phyloP scores from a whole-genome alignment of 306 rosid genomes.

The Prunus campanulata region DNA sequence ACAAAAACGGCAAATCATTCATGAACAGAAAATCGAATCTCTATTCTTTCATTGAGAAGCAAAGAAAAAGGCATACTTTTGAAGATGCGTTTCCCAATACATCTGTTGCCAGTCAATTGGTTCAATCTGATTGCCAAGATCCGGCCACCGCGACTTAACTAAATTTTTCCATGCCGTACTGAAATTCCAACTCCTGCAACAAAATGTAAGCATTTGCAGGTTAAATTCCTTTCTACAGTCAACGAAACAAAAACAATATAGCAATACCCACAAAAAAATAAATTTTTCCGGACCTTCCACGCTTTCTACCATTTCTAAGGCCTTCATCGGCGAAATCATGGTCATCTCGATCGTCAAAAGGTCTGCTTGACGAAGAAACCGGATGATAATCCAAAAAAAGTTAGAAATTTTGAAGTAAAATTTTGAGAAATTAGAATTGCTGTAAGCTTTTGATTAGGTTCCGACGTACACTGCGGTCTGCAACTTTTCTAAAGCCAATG shows the following conservation, averaged over 20 bases:
- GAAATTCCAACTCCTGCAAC: constrained; percentile 50
- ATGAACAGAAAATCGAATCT: constrained; percentile 2
- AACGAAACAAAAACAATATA: constrained; percentile 14
- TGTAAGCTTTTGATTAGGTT: background rate
- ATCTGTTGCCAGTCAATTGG: constrained; percentile 63
- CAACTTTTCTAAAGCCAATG: constrained; percentile 47
- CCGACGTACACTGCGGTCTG: constrained; percentile 44
- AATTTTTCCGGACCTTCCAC: constrained; percentile 51
- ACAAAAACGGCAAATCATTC: constrained; percentile 19
- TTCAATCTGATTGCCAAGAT: constrained; percentile 29
- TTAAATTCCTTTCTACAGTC: background rate
- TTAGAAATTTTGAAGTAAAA: background rate
- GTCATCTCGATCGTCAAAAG: constrained; percentile 32
- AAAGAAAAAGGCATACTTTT: constrained; percentile 44
- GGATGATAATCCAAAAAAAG: background rate
- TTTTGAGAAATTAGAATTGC: background rate
- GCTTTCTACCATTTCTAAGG: constrained; percentile 52
- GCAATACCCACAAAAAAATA: background rate
- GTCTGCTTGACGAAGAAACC: constrained; percentile 42
- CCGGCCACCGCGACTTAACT: constrained; percentile 58
- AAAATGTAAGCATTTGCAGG: background rate
- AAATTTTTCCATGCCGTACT: constrained; percentile 53
- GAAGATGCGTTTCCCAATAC: constrained; percentile 89
- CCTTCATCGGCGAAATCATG: constrained; percentile 30
- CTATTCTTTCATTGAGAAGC: background rate